Evolutionary conservation across 495 filamentous ascomycete genomes (phyloP), one percentile per base, ranked within the genome.

Genomic region (Podospora appendiculata): DNA sequence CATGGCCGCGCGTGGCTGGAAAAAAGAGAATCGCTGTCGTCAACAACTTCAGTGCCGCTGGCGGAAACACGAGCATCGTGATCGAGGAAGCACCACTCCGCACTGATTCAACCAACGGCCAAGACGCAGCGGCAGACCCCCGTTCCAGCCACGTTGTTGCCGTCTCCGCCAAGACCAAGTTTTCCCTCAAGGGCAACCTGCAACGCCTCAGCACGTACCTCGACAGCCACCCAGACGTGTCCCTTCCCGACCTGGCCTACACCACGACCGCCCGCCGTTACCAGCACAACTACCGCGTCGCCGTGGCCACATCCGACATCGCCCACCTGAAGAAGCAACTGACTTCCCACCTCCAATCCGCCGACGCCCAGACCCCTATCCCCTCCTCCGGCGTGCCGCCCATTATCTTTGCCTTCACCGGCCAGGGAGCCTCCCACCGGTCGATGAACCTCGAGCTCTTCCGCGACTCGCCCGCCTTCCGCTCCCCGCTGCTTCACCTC

Each of bases 221-320:
- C 6, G 64, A 75, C 11, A 46, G 64, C 12, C 64, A 73, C 45
- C 63, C 64, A 10, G 59, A 71, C 0, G 62, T 64, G 9, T 45
- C 59, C 13, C 55, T 84, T 6, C 45, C 64, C 0, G 60, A 70
- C 39, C 59, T 88, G n/a, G 78, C 84, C 8, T 90, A 89, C 59
- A 87, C 86, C 1, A 84, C 85, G 0, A 88, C 84, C 8, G 86
- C 85, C 38, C 76, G 86, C 41, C 79, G 86, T 1, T 73, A 81
- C n/a, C 86, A 88, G 49, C 81, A 88, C 58, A 73, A 74, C 13
- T 78, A 79, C 60, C 78, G 86, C 32, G 53, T 70, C 10, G 60
- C 66, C 10, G 47, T 66, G 16, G 47, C 54, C 14, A 64, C 50
- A 0, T 59, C 62, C 1, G 51, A 59, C 11, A 14, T 52, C 12